Conservation (phyloP, 441 rosid species). For the Adansonia madagascariensis region DNA sequence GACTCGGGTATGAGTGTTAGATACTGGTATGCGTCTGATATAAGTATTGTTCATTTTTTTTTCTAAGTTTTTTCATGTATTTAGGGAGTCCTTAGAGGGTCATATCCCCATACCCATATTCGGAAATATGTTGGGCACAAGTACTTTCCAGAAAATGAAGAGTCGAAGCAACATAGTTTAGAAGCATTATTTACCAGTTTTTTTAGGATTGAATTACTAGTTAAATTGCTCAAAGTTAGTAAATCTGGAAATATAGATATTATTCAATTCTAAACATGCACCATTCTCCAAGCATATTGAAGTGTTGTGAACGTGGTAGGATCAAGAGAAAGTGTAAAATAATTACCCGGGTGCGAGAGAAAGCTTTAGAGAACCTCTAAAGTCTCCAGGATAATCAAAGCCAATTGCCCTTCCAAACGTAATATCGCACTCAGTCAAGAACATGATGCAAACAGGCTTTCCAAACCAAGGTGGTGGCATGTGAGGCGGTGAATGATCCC, state of each 20-base stretch:
- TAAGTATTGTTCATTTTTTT: not conserved
- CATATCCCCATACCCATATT: not conserved
- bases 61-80: not conserved
- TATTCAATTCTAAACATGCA: not conserved
- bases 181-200: not conserved
- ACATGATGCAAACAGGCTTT: constrained; percentile 67
- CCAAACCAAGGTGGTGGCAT: constrained; percentile 76
- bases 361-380: constrained; percentile 76
- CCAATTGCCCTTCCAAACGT: constrained; percentile 72
- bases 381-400: constrained; percentile 72
- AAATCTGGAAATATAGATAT: not conserved
- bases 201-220: not conserved
- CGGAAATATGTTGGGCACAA: not conserved
- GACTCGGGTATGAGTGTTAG: not conserved
- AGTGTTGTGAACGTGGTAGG: not conserved
- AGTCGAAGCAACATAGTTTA: not conserved
- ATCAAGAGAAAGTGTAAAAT: not conserved
- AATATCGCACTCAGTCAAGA: constrained; percentile 78
- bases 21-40: not conserved
- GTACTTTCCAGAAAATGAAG: not conserved
- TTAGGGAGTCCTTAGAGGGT: not conserved
- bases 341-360: constrained; percentile 78
- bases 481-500: constrained; percentile 90
- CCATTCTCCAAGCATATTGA: not conserved
- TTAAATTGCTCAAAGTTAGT: not conserved